Conservation (phyloP, 306 rosid genomes). For the Cucurbita pepo region DNA sequence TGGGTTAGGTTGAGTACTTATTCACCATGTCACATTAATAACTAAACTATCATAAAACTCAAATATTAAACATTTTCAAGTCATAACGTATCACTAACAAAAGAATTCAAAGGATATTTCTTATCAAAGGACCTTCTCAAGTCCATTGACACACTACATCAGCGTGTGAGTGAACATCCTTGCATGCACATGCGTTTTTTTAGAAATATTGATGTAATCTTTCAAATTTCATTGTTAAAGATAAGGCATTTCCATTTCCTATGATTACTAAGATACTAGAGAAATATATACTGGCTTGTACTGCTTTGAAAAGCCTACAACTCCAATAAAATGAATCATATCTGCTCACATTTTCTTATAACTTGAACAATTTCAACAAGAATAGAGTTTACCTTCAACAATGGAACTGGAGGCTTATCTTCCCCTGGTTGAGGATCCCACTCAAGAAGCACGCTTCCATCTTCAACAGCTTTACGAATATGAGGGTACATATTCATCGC, state of each 20-base stretch:
- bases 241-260: not conserved
- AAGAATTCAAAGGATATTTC: too few species aligned
- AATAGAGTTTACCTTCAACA: slow-evolving; percentile 53
- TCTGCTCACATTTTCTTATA: not conserved
- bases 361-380: not conserved
- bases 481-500: slow-evolving; percentile 97
- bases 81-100: too few species aligned
- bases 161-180: not conserved
- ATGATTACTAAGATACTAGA: not conserved
- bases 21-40: too few species aligned
- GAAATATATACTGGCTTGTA: not conserved
- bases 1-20: too few species aligned
- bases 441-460: slow-evolving; percentile 70
- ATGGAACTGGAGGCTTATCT: slow-evolving; percentile 90
- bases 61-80: too few species aligned
- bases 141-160: not conserved
- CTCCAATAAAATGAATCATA: not conserved
- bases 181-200: not conserved
- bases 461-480: slow-evolving; percentile 70
- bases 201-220: not conserved
- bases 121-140: too few species aligned
- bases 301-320: not conserved
- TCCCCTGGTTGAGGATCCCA: slow-evolving; percentile 93
- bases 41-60: too few species aligned
- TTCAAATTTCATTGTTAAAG: not conserved